Base-by-base conservation (phyloP, 306 rosid species). In the Vachellia collinsii region DNA sequence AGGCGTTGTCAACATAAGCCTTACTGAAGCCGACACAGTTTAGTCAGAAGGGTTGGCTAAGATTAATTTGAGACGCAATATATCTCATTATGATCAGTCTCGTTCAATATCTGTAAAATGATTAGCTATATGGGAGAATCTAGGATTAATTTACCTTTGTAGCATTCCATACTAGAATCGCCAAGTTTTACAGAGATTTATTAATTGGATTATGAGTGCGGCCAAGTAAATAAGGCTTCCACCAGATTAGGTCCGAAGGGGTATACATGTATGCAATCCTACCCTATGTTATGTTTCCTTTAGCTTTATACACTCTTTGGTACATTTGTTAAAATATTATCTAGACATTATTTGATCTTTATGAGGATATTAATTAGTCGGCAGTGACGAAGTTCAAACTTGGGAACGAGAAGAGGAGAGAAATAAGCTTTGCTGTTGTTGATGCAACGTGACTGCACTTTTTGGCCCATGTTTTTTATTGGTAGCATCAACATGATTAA, bases 121-220 rank as follows among this genome's bases (percentile, higher is more conserved):
- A 23, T 23, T 61, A 62, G 41, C 9, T 58, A 58, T 62, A 29
- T 62, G 68, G n/a, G 10, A 62, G 68, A 61, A 61, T 61, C 66
- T 1, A 4, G 16, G 34, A 23, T n/a, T 22, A n/a, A 8, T 25
- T 10, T 25, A 4, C 14, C 8, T 10, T 61, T 11, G 34, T 2
- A 29, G 34, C 34, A 29, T 29, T 0, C 34, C 34, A 29, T 29
- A 29, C 1, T 29, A 29, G 34, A 29, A 29, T 29, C 1, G 34
- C 1, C 34, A 29, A 29, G 34, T 29, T 29, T 29, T 29, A 29
- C 34, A 2, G 34, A 29, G 34, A 29, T 29, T 29, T 29, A 29
- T 29, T 29, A 29, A 29, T 29, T 29, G 34, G 1, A 29, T 29
- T 29, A 29, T 29, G 34, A 29, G 34, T 29, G n/a, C n/a, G n/a